Percentiles rank a stretch among this genome's conserved stretches.
These are phyloP conservation scores for Boletus vermiculosoides DNA, from an alignment of 768 basidiomycete genomes.

Conservation along the genomic window DNA sequence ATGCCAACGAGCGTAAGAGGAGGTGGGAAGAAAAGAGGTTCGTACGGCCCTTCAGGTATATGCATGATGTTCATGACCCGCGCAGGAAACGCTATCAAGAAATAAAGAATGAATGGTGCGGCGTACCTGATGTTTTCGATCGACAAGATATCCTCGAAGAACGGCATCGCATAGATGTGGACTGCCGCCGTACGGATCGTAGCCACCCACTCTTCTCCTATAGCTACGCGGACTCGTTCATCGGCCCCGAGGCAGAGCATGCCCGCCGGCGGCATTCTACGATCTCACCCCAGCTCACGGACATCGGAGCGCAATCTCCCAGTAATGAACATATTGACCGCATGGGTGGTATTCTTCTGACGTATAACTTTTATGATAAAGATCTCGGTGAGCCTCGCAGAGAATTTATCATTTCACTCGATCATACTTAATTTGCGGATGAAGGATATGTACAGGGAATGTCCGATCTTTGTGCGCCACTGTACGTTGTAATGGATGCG, in stretches of 20 bases:
- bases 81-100: conserved; percentile 67
- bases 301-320: conserved; percentile 84
- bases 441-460: conserved; percentile 97
- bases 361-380: conserved; percentile 88
- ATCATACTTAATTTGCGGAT: not conserved
- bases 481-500: conserved; percentile 88
- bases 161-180: conserved; percentile 93
- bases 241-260: conserved; percentile 54
- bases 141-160: conserved; percentile 82
- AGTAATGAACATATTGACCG: conserved; percentile 90
- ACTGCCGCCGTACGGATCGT: conserved; percentile 94
- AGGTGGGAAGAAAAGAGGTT: conserved; percentile 68
- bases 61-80: conserved; percentile 8
- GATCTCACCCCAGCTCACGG: conserved; percentile 70
- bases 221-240: conserved; percentile 34
- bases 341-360: conserved; percentile 82
- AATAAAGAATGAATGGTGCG: conserved; percentile 80
- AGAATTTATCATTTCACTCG: not conserved
- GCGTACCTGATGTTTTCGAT: conserved; percentile 77
- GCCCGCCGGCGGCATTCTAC: conserved; percentile 56
- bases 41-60: conserved; percentile 12
- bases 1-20: conserved; percentile 54
- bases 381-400: conserved; percentile 63
- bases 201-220: conserved; percentile 85
- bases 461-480: conserved; percentile 92